Conservation (phyloP, 306 rosid species). For the Medicago truncatula region MtrunA17r5.0-ANR NC_053048.1:50941001-50941500, state of each 20-base stretch:
- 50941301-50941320: slow-evolving; percentile 41
- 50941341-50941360: neutral
- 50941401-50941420: too few species aligned
- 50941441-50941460: too few species aligned
- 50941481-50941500: too few species aligned
- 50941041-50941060: slow-evolving; percentile 7
- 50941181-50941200: slow-evolving; percentile 12
- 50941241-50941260: neutral
- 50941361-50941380: too few species aligned
- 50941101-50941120: slow-evolving; percentile 36
- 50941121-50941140: slow-evolving; percentile 10
- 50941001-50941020: slow-evolving; percentile 51
- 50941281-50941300: neutral
- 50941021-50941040: slow-evolving; percentile 39
- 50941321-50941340: neutral
- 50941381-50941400: too few species aligned
- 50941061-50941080: slow-evolving; percentile 18
- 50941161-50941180: slow-evolving; percentile 15
- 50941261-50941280: neutral
- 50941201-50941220: slow-evolving; percentile 36
- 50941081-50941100: neutral
- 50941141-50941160: slow-evolving; percentile 31
- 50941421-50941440: too few species aligned
- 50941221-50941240: slow-evolving; percentile 17
- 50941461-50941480: too few species aligned